Conservation (phyloP, 2,329 filamentous ascomycete genomes). For the Talaromyces sp. region DNA sequence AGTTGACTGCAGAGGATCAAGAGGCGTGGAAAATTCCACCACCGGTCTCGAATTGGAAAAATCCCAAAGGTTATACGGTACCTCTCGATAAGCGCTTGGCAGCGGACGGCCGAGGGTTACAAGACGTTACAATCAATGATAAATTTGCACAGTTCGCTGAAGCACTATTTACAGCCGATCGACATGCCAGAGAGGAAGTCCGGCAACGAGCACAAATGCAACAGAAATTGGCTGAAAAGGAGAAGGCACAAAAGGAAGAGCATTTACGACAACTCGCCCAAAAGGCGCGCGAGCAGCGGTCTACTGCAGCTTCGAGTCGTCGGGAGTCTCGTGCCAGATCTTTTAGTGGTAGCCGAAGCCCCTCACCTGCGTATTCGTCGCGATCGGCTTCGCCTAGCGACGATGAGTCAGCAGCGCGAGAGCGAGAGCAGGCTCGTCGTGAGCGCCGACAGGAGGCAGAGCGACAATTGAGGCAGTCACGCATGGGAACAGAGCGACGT, state of each 20-base stretch:
- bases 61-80: conserved; percentile 96
- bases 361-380: conserved; percentile 41
- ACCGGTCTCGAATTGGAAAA: conserved; percentile 98
- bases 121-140: conserved; percentile 95
- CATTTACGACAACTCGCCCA: conserved; percentile 82
- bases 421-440: conserved; percentile 71
- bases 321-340: conserved; percentile 44
- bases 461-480: conserved; percentile 83
- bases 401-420: conserved; percentile 65
- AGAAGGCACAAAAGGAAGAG: conserved; percentile 91
- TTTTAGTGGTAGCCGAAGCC: conserved; percentile 44
- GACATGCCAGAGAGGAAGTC: conserved; percentile 93
- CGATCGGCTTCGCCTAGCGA: conserved; percentile 50
- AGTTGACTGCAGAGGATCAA: conserved; percentile 93
- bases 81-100: conserved; percentile 92
- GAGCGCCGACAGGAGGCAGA: conserved; percentile 81
- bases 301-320: conserved; percentile 51
- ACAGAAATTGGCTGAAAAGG: conserved; percentile 91
- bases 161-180: conserved; percentile 87
- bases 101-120: conserved; percentile 84
- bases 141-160: conserved; percentile 97
- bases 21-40: conserved; percentile 92
- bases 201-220: conserved; percentile 92
- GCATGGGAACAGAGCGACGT: conserved; percentile 90
- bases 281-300: conserved; percentile 81